Evolutionary conservation across 805 yeast genomes (phyloP).

Genomic region (Maudiozyma turicensis): DNA sequence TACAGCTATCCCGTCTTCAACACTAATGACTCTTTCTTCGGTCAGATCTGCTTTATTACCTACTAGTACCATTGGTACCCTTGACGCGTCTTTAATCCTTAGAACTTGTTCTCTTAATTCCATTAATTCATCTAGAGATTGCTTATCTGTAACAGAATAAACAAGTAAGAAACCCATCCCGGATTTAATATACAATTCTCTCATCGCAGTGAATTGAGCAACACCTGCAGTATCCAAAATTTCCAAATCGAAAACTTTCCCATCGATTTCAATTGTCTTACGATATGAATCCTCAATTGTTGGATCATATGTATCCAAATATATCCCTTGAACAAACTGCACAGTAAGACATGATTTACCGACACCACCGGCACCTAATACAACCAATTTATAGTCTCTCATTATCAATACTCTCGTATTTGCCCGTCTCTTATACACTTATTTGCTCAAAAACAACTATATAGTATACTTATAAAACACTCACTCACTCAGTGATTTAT

Average conservation of each 20-base stretch:
- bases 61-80: conserved; percentile 79
- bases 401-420: conserved; percentile 4
- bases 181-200: conserved; percentile 77
- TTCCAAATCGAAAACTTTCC: conserved; percentile 77
- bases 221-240: conserved; percentile 88
- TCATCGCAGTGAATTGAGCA: conserved; percentile 93
- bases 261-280: conserved; percentile 81
- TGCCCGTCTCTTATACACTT: no score
- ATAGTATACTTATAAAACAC: no score
- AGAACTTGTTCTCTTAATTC: conserved; percentile 77
- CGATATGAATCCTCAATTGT: conserved; percentile 94
- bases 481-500: no score
- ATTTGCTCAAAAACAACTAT: no score
- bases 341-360: conserved; percentile 93
- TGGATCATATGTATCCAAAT: conserved; percentile 88
- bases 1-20: conserved; percentile 74
- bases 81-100: conserved; percentile 64
- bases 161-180: conserved; percentile 88
- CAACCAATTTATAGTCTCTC: conserved; percentile 80
- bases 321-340: conserved; percentile 83
- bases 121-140: conserved; percentile 66
- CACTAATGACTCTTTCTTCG: conserved; percentile 62
- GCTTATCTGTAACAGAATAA: conserved; percentile 70
- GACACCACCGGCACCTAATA: conserved; percentile 94
- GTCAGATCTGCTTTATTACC: conserved; percentile 87